Percentiles rank a stretch among this genome's conserved stretches.
Evolutionary conservation across 2,329 filamentous ascomycete species (phyloP).

Genomic region (Monosporascus cannonballus): DNA sequence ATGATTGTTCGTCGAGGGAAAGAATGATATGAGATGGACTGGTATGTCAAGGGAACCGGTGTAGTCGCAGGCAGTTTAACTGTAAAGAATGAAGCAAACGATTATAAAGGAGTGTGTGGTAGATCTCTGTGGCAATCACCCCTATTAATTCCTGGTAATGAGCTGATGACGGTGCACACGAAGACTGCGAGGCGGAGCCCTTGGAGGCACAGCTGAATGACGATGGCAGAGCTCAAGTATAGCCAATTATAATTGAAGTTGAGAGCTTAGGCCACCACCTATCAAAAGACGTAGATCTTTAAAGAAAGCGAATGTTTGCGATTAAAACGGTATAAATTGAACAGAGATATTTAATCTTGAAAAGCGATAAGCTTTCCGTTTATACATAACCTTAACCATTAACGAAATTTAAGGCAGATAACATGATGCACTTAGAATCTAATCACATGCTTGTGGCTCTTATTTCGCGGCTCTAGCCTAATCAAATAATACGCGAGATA

Average conservation of each 20-base stretch:
- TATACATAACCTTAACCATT: too few species aligned
- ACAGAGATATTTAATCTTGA: too few species aligned
- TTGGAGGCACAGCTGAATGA: background rate
- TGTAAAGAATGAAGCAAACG: background rate
- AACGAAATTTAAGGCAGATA: too few species aligned
- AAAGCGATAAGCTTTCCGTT: too few species aligned
- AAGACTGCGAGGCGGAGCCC: background rate
- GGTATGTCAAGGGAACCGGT: background rate
- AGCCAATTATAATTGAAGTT: background rate
- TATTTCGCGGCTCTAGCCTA: too few species aligned
- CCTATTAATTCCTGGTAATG: too few species aligned
- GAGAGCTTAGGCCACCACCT: background rate
- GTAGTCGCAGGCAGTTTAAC: background rate
- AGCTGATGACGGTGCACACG: background rate
- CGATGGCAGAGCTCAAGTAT: background rate
- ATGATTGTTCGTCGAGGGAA: constrained; percentile 27
- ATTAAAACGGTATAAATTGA: background rate
- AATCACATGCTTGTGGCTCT: too few species aligned
- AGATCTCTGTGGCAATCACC: too few species aligned
- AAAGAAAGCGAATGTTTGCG: too few species aligned
- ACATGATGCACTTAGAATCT: too few species aligned
- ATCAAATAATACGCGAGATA: too few species aligned
- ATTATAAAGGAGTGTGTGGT: background rate
- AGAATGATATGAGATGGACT: background rate
- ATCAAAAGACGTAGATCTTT: too few species aligned